Evolutionary conservation across 2,329 filamentous ascomycete species (phyloP).

Genomic region (Rutstroemia sydowiana): DNA sequence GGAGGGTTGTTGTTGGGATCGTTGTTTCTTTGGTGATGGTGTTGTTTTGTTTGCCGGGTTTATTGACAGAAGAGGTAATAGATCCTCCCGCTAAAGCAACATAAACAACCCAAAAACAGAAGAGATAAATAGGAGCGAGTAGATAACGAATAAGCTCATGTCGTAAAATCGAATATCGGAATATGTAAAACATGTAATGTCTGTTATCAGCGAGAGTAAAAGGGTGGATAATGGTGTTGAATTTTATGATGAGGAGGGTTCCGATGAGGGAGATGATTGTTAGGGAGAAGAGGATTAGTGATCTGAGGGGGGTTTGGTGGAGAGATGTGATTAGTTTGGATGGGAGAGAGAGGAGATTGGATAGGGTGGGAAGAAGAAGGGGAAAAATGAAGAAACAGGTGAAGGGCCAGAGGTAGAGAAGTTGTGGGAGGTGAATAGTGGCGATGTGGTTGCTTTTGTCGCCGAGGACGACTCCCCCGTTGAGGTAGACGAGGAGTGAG

Average conservation of each 20-base stretch:
- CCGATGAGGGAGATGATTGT: slow-evolving; percentile 7
- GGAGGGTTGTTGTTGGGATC: slow-evolving; percentile 43
- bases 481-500: slow-evolving; percentile 70
- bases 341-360: slow-evolving; percentile 40
- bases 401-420: slow-evolving; percentile 93
- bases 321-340: slow-evolving; percentile 22
- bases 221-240: slow-evolving; percentile 90
- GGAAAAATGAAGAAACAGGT: slow-evolving; percentile 85
- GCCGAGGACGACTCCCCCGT: slow-evolving; percentile 85
- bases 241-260: slow-evolving; percentile 50
- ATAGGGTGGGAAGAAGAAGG: slow-evolving; percentile 49
- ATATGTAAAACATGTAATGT: slow-evolving; percentile 96
- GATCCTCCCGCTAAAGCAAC: slow-evolving; percentile 46
- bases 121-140: slow-evolving; percentile 62
- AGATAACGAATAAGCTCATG: slow-evolving; percentile 58
- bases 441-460: slow-evolving; percentile 94
- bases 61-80: slow-evolving; percentile 14
- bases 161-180: slow-evolving; percentile 70
- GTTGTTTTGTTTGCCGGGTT: neutral
- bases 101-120: slow-evolving; percentile 63
- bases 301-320: neutral
- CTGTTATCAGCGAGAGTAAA: slow-evolving; percentile 95
- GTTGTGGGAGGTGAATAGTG: slow-evolving; percentile 80
- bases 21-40: neutral
- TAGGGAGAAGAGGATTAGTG: neutral